phyloP scores from a whole-genome alignment of 129 eudicot genomes.

The Lactuca sativa region DNA sequence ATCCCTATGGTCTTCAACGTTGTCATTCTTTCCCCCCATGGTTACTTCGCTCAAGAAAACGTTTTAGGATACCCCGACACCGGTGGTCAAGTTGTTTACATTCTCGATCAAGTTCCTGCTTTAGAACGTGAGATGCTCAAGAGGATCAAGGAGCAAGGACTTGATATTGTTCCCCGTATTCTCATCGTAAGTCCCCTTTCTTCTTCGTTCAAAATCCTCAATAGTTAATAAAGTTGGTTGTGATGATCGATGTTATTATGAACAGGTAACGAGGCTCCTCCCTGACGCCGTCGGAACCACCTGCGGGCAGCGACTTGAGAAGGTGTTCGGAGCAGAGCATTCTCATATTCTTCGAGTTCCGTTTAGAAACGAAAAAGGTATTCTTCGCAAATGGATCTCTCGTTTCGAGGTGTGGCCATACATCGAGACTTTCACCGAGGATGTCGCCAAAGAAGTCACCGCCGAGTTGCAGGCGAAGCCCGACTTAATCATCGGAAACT shows the following conservation, averaged over 20 bases:
- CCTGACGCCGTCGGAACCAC: constrained; percentile 99
- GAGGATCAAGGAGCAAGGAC: constrained; percentile 95
- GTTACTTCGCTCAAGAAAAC: constrained; percentile 97
- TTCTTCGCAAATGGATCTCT: constrained; percentile 95
- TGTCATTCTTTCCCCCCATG: constrained; percentile 97
- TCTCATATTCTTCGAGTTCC: constrained; percentile 94
- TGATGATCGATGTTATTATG: not conserved
- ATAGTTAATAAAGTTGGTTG: not conserved
- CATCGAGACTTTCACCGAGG: constrained; percentile 98
- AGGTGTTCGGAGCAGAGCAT: constrained; percentile 84
- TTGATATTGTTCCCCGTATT: constrained; percentile 86
- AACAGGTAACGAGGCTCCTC: constrained; percentile 80
- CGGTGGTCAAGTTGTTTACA: constrained; percentile 99
- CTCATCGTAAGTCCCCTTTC: constrained; percentile 55
- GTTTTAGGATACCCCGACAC: constrained; percentile 97
- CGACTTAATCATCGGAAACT: constrained; percentile 88
- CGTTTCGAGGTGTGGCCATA: constrained; percentile 99
- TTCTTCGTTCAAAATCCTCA: not conserved
- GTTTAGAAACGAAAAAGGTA: constrained; percentile 91
- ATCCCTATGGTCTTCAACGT: constrained; percentile 98
- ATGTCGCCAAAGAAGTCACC: constrained; percentile 74
- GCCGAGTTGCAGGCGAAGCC: constrained; percentile 84
- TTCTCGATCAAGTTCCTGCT: constrained; percentile 97
- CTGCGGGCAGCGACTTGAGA: constrained; percentile 91
- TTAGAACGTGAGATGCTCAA: constrained; percentile 89